phyloP scores from a whole-genome alignment of 2,329 filamentous ascomycete genomes.

The Dactylellina cionopaga region DNA sequence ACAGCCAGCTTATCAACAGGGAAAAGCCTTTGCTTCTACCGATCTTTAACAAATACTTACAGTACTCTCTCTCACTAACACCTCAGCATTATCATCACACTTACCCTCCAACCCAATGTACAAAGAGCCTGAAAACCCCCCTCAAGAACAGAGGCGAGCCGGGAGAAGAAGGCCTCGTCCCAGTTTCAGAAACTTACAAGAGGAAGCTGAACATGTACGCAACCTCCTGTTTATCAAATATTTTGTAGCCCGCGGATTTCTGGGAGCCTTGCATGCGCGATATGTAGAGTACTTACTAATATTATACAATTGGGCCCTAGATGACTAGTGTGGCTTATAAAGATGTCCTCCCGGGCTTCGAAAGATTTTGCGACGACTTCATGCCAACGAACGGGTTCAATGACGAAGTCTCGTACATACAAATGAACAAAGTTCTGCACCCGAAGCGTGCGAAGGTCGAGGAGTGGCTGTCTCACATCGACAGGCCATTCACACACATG shows the following conservation, averaged over 20 bases:
- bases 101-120: background rate
- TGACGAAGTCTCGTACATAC: background rate
- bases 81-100: too few relatives aligned
- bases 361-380: background rate
- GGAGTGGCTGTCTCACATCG: slow-evolving; percentile 5
- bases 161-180: background rate
- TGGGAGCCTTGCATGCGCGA: too few relatives aligned
- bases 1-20: too few relatives aligned
- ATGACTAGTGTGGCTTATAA: background rate
- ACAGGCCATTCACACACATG: background rate
- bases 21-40: too few relatives aligned
- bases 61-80: background rate
- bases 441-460: slow-evolving; percentile 2
- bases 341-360: background rate
- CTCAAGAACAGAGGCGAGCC: background rate
- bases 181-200: background rate
- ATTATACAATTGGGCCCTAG: too few relatives aligned
- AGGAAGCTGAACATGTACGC: slow-evolving; percentile 4
- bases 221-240: background rate
- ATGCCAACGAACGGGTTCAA: background rate
- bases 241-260: too few relatives aligned
- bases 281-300: background rate
- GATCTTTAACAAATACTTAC: too few relatives aligned
- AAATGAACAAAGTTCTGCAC: slow-evolving; percentile 21
- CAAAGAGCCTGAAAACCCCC: background rate